A percentile compares a stretch with the other conserved stretches of the same genome.
These are phyloP conservation scores for Xylaria grammica DNA, from an alignment of 495 filamentous ascomycete genomes.

Conservation along the genomic window DNA sequence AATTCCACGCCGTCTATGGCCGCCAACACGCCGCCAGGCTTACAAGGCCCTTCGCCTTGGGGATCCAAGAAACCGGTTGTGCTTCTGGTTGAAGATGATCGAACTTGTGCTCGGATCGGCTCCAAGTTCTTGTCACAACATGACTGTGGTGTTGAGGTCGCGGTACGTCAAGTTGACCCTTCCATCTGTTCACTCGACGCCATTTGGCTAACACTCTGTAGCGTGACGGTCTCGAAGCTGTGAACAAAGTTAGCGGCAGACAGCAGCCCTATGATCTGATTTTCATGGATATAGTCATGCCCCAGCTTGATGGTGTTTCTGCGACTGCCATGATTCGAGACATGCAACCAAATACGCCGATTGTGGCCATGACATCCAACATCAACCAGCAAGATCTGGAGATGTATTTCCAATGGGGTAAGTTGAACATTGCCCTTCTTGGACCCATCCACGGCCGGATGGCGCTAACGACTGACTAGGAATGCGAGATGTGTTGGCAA, in stretches of 20 bases:
- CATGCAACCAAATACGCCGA: constrained; percentile 80
- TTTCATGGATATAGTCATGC: constrained; percentile 99
- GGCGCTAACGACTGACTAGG: constrained; percentile 58
- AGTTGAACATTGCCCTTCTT: constrained; percentile 36
- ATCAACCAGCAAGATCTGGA: constrained; percentile 96
- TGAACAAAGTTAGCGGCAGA: constrained; percentile 84
- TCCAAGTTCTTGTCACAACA: constrained; percentile 92
- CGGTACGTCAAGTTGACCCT: constrained; percentile 65
- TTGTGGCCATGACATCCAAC: constrained; percentile 98
- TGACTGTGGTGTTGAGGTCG: constrained; percentile 85
- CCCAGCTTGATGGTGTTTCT: constrained; percentile 91
- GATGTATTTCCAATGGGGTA: constrained; percentile 97
- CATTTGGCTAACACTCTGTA: constrained; percentile 48
- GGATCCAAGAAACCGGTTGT: constrained; percentile 79
- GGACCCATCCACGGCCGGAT: constrained; percentile 1
- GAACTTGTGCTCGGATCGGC: constrained; percentile 90
- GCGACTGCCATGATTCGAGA: constrained; percentile 94
- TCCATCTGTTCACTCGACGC: not conserved
- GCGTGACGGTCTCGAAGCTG: constrained; percentile 90
- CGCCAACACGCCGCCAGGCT: constrained; percentile 35
- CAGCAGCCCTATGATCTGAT: constrained; percentile 85
- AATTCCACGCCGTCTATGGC: constrained; percentile 30
- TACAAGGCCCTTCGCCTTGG: constrained; percentile 59
- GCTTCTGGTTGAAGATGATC: constrained; percentile 93
- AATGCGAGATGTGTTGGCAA: constrained; percentile 98